Evolutionary conservation across 2,329 filamentous ascomycete species (phyloP).

Genomic region (Penicillium freii): DNA sequence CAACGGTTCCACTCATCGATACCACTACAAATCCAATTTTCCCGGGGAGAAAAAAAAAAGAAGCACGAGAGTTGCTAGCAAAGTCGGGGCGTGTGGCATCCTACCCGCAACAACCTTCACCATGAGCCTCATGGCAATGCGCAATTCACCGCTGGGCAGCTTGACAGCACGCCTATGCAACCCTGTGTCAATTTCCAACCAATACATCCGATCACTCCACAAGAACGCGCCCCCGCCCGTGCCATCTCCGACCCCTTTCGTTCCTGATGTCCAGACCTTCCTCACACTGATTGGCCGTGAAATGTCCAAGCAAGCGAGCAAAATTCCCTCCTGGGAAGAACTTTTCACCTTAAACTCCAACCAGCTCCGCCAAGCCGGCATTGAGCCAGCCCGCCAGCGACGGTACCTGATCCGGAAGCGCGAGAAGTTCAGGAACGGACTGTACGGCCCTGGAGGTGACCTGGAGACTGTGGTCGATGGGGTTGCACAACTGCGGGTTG

Average conservation of each 20-base stretch:
- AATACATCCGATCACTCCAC: slow-evolving; percentile 45
- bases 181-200: slow-evolving; percentile 25
- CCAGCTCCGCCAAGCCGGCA: slow-evolving; percentile 77
- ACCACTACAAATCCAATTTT: not conserved
- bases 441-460: slow-evolving; percentile 80
- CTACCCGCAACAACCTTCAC: slow-evolving; percentile 6
- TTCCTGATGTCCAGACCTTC: slow-evolving; percentile 82
- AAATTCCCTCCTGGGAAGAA: slow-evolving; percentile 86
- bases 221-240: slow-evolving; percentile 45
- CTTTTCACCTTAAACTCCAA: slow-evolving; percentile 77
- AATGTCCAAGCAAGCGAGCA: slow-evolving; percentile 75
- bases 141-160: slow-evolving; percentile 26
- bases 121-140: slow-evolving; percentile 30
- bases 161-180: slow-evolving; percentile 29
- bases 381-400: slow-evolving; percentile 79
- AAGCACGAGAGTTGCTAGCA: not conserved
- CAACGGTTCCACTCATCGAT: too few relatives aligned
- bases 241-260: slow-evolving; percentile 76
- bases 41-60: not conserved
- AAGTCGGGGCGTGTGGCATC: slow-evolving; percentile 5
- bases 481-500: slow-evolving; percentile 56
- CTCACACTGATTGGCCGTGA: slow-evolving; percentile 87
- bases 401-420: slow-evolving; percentile 86
- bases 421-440: slow-evolving; percentile 74
- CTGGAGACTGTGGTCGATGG: slow-evolving; percentile 68